Evolutionary conservation across 2,329 filamentous ascomycete species (phyloP).

Genomic region (Zymoseptoria passerinii): DNA sequence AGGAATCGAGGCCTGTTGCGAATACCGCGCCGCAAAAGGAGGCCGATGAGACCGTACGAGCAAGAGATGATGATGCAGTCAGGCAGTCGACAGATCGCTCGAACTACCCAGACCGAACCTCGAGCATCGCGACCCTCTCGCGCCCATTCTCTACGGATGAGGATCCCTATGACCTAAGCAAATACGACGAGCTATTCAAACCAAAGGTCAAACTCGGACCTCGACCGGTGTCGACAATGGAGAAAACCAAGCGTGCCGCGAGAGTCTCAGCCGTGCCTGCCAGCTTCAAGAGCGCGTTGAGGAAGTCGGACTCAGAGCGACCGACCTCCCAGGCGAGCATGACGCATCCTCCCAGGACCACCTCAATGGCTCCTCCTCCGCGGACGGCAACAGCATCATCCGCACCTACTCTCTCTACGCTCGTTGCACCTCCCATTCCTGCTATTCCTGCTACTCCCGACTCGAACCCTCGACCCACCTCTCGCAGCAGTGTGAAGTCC

Average conservation of each 20-base stretch:
- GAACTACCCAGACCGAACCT: constrained; percentile 1
- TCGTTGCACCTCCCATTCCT: constrained; percentile 29
- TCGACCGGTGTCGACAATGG: constrained; percentile 54
- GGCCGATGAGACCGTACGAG: background rate
- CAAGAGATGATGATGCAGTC: background rate
- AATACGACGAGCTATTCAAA: constrained; percentile 45
- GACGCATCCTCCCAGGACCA: background rate
- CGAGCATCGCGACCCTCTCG: constrained; percentile 1
- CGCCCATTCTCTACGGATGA: constrained; percentile 27
- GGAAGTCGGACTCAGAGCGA: constrained; percentile 26
- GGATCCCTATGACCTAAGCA: constrained; percentile 38
- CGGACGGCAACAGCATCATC: background rate
- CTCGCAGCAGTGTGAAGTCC: constrained; percentile 33
- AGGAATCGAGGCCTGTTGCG: background rate
- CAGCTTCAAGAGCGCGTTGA: constrained; percentile 18
- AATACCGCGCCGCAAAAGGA: background rate
- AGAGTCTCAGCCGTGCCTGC: constrained; percentile 40
- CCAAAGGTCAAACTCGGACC: constrained; percentile 86
- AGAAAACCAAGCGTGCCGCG: constrained; percentile 42
- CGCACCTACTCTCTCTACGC: constrained; percentile 10
- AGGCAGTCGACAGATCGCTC: background rate
- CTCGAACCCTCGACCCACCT: constrained; percentile 27
- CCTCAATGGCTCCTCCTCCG: constrained; percentile 3
- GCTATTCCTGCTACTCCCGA: constrained; percentile 29
- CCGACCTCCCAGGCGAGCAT: constrained; percentile 29